Base-by-base conservation (phyloP, 2,329 filamentous ascomycete species). In the Sclerotinia trifoliorum region DNA sequence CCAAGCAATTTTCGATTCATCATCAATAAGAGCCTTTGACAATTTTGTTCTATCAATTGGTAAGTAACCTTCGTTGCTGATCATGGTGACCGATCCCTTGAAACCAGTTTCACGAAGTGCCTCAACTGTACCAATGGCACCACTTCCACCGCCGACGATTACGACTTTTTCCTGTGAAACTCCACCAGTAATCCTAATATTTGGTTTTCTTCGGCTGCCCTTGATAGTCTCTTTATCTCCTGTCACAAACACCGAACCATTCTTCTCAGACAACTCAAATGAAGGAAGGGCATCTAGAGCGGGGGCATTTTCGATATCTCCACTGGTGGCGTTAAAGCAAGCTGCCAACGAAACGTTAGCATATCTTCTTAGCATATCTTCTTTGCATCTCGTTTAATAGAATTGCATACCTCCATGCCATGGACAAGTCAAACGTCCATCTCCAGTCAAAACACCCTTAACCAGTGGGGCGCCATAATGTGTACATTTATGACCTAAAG, bases 11-110 rank as follows among this genome's bases (percentile, higher is more conserved):
- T 96, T 97, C 56, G 85, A 84, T 1, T 88, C 79, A 77, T 99
- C 94, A 8, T 91, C 87, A 71, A 97, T 85, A 17, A 99, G 84
- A 0, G 94, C 93, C 80, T 99, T 99, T 76, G 94, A 97, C 54
- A 99, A 85, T 83, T 98, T 98, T 15, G 95, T 93, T 26, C 95
- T 88, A 81, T 99, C 95, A 74, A 98, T 94, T 44, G 94, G 94
- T 46, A 90, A 85, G 78, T 95, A 90, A 29, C 91, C 90, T 79
- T 99, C 95, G 72, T 86, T 89, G 17, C 91, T 89, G 75, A 99
- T 88, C 75, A 97, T 83, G 0, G 93, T 96, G 73, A 99, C 88
- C 67, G 86, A 82, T 19, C 93, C 94, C 6, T 84, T 84, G 82
- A 89, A 98, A 42, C 94, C 93, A 71, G 90, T 88, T 71, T 91